These are phyloP conservation scores for Cairneyella variabilis DNA, from an alignment of 495 filamentous ascomycete genomes.

Conservation along the genomic window DNA sequence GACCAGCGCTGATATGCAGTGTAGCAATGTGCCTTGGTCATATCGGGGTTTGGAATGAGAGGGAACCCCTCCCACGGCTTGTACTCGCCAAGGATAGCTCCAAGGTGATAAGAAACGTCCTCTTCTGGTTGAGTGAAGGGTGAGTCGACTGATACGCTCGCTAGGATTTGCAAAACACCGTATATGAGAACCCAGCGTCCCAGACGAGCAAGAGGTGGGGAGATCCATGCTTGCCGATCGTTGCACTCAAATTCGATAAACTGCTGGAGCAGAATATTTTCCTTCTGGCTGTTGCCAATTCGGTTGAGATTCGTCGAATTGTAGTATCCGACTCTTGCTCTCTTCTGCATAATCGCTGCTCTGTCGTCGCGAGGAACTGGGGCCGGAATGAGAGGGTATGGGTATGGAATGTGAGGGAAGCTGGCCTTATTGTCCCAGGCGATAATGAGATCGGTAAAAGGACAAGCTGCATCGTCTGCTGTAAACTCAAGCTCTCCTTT, in stretches of 20 bases:
- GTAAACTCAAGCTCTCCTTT: slow-evolving; percentile 45
- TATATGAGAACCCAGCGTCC: slow-evolving; percentile 75
- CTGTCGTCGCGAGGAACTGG: slow-evolving; percentile 19
- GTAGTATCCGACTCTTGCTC: slow-evolving; percentile 58
- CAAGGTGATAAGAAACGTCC: slow-evolving; percentile 62
- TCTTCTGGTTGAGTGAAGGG: slow-evolving; percentile 55
- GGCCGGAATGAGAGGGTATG: slow-evolving; percentile 60
- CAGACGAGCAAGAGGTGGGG: slow-evolving; percentile 56
- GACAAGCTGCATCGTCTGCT: slow-evolving; percentile 56
- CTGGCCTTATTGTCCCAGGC: slow-evolving; percentile 61
- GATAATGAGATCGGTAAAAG: slow-evolving; percentile 64
- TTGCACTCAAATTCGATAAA: slow-evolving; percentile 62
- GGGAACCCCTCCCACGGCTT: no score
- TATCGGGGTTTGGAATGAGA: slow-evolving; percentile 31
- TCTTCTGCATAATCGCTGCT: slow-evolving; percentile 34
- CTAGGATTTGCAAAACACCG: slow-evolving; percentile 64
- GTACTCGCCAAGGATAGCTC: slow-evolving; percentile 50
- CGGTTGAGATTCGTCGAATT: slow-evolving; percentile 67
- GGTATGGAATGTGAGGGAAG: slow-evolving; percentile 64
- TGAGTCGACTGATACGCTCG: slow-evolving; percentile 62
- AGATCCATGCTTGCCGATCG: slow-evolving; percentile 42
- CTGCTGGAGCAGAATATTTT: slow-evolving; percentile 53
- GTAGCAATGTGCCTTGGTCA: slow-evolving; percentile 50
- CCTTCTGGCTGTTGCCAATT: slow-evolving; percentile 48
- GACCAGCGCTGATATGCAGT: slow-evolving; percentile 62